Conservation (phyloP, 2,329 filamentous ascomycete genomes). For the Botryotinia calthae region DNA sequence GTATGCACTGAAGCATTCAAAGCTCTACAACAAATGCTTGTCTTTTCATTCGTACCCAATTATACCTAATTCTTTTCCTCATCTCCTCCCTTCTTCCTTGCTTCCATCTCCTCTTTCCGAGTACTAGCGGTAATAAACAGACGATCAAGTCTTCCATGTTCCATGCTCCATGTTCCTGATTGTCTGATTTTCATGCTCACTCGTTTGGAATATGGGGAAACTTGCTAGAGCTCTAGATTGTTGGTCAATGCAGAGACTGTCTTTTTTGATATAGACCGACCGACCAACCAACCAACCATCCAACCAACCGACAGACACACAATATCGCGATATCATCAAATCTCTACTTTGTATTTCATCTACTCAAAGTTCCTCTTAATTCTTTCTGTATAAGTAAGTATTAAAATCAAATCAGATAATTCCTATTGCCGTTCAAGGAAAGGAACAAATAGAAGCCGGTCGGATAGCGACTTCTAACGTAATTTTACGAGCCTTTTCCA, state of each 20-base stretch:
- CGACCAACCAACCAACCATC: too few relatives aligned
- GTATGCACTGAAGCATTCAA: background rate
- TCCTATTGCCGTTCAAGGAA: background rate
- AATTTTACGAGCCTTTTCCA: background rate
- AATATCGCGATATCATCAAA: background rate
- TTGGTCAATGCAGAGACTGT: constrained; percentile 1
- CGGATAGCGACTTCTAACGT: background rate
- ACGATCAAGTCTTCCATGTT: background rate
- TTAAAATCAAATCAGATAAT: background rate
- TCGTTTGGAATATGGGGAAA: constrained; percentile 1
- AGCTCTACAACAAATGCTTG: background rate
- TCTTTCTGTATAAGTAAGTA: background rate
- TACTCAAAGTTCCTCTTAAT: background rate
- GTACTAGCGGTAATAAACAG: background rate
- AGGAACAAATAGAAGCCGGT: background rate
- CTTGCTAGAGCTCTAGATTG: background rate
- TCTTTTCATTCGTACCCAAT: background rate
- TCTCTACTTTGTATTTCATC: background rate
- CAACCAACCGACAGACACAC: too few relatives aligned
- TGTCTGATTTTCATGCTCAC: background rate
- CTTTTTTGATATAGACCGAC: background rate
- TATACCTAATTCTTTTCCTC: background rate
- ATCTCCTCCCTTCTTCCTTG: background rate
- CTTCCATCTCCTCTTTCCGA: background rate
- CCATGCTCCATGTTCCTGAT: background rate